phyloP scores from a whole-genome alignment of 345 rosid genomes.

The Gossypium thurberi region DNA sequence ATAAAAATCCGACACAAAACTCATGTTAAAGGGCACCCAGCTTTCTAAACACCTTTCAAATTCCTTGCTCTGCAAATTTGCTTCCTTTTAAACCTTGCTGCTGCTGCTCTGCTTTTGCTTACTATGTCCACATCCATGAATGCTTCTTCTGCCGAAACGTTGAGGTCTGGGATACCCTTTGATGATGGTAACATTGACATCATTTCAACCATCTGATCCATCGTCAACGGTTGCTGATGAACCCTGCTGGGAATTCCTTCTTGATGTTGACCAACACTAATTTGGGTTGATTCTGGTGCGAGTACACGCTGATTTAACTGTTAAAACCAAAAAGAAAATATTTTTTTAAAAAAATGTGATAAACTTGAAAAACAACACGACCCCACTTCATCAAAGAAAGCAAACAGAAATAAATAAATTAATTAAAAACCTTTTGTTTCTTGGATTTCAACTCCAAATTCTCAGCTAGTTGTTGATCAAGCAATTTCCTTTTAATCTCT shows the following conservation, averaged over 20 bases:
- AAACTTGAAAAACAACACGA: neutral
- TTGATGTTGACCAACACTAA: neutral
- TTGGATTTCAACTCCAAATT: conserved; percentile 22
- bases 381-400: neutral
- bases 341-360: neutral
- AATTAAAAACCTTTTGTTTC: conserved; percentile 17
- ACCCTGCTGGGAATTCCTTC: neutral
- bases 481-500: neutral
- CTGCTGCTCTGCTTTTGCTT: conserved; percentile 15
- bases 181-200: neutral
- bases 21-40: neutral
- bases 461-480: conserved; percentile 6
- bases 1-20: neutral
- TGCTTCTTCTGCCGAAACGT: neutral
- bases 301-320: neutral
- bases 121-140: neutral
- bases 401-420: neutral
- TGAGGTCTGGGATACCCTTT: conserved; percentile 18
- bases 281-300: neutral
- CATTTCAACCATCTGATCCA: conserved; percentile 2
- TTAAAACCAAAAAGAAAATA: neutral
- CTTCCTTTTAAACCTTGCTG: conserved; percentile 34
- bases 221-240: conserved; percentile 6
- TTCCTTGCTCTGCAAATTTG: conserved; percentile 24
- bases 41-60: neutral